Conservation (phyloP, 805 yeast species). For the Starmerella bacillaris region DNA sequence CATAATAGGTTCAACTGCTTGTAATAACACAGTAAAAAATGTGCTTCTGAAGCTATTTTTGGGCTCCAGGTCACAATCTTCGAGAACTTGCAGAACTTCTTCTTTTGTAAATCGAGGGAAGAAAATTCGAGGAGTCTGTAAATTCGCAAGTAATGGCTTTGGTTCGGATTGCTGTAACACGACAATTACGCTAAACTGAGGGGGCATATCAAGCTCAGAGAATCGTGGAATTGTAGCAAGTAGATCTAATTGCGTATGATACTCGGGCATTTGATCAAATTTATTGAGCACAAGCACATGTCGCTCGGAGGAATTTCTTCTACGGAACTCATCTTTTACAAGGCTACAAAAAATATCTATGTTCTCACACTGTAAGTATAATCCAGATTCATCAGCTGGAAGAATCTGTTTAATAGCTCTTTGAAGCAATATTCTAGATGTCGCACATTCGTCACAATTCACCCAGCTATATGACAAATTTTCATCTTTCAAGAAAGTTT, state of each 20-base stretch:
- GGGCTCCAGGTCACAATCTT: background rate
- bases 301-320: slow-evolving; percentile 21
- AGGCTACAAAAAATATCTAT: slow-evolving; percentile 28
- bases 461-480: slow-evolving; percentile 22
- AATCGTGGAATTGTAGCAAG: slow-evolving; percentile 27
- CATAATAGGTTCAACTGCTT: slow-evolving; percentile 28
- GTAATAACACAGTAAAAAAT: slow-evolving; percentile 29
- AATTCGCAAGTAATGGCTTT: slow-evolving; percentile 23
- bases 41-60: slow-evolving; percentile 26
- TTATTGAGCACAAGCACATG: slow-evolving; percentile 36
- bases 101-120: slow-evolving; percentile 28
- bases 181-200: slow-evolving; percentile 27
- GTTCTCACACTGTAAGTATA: slow-evolving; percentile 25
- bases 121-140: slow-evolving; percentile 28
- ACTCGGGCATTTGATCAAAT: slow-evolving; percentile 32
- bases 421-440: slow-evolving; percentile 32
- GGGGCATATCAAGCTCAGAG: slow-evolving; percentile 25
- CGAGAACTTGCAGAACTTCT: slow-evolving; percentile 25
- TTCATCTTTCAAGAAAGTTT: slow-evolving; percentile 20
- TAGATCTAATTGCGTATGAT: slow-evolving; percentile 23
- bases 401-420: slow-evolving; percentile 27
- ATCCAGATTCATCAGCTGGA: slow-evolving; percentile 14
- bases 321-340: slow-evolving; percentile 24
- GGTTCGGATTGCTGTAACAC: slow-evolving; percentile 32
- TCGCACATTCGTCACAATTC: slow-evolving; percentile 33